Base-by-base conservation (phyloP, 805 yeast species). In the Wickerhamomyces ciferrii region DNA sequence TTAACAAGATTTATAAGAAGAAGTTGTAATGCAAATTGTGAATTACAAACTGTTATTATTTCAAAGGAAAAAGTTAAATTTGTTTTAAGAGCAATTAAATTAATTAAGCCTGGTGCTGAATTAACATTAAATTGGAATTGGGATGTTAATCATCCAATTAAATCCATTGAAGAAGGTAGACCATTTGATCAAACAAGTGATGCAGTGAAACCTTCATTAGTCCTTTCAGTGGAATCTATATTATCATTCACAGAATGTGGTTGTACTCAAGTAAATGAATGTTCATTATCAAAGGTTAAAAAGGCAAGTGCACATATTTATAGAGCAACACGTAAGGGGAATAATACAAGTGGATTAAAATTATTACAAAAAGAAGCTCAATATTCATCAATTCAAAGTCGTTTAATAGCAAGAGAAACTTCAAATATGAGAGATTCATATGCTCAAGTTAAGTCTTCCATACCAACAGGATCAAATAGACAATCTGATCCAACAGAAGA, bases 41-140 rank as follows among this genome's bases (percentile, higher is more conserved):
- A 72, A 49, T 66, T 92, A 25, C 72, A 71, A 40, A 72, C 86
- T 2, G 63, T 77, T 1, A 57, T 67, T 14, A 52, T 68, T 17
- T 54, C 59, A 10, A 54, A 58, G 19, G 53, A 52, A 3, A 66
- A 68, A 0, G 71, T 86, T 10, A 75, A 73, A 45, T 81, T 87
- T 58, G 69, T 79, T 9, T 71, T 87, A 10, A 69, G 69, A 25
- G 78, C 96, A 0, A 63, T 73, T 1, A 74, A 70, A 42, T 77
- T 78, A 2, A 76, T 91, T 24, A 69, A 71, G 43, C 63, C 72
- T 10, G 89, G 81, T n/a, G 78, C 81, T 36, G 97, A 91, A 59
- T 65, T 92, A 19, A 75, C 91, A 0, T 63, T 89, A 10, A 78
- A 82, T 2, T 92, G 98, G 98, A 87, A 84, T 49, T 92, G 97